Base-by-base conservation (phyloP, 352 stramenopile genomes). In the Paralagenidium karlingii region DNA sequence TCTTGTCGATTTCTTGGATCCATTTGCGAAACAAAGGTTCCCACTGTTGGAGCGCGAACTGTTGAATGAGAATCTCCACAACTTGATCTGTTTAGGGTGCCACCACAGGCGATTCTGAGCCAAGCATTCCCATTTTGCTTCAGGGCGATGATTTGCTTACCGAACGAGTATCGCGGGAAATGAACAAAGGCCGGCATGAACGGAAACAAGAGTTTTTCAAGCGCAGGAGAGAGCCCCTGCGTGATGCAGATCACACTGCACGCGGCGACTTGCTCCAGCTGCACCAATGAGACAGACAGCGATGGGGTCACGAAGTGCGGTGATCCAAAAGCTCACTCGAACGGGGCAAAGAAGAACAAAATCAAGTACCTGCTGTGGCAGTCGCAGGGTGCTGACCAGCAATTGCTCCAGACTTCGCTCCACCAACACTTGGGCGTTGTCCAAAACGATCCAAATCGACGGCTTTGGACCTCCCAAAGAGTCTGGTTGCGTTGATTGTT, bases 221-320 rank as follows among this genome's bases (percentile, higher is more conserved):
- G 64, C 24, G 68, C 55, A 19, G 78, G 41, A 19, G 73, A 85
- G 38, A 87, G 74, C 21, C 66, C 73, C 27, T 73, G 53, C 15
- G 70, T 10, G 60, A 33, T 1, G 63, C 43, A 43, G 76, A 65
- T 81, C 15, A 6, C 16, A 36, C 30, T 36, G 21, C 30, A 36
- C 16, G 21, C 19, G 30, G 7, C 7, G 7, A 7, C 22, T 3
- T 21, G 30, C 30, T 8, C 8, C 12, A 30, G 28, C 52, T 13
- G 3, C 31, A 50, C n/a, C 41, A 31, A 63, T 10, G 0, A 16
- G 12, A 44, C 46, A 36, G 40, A 83, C 67, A 49, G 76, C 63
- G 15, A 77, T 42, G 39, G 67, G 80, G 28, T 53, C 50, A 22
- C 80, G 60, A 28, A 85, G 70, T 32, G 83, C 65, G 32, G 77